phyloP scores from a whole-genome alignment of 1,139 yeast genomes.

The Lodderomyces metapsilosis region DNA sequence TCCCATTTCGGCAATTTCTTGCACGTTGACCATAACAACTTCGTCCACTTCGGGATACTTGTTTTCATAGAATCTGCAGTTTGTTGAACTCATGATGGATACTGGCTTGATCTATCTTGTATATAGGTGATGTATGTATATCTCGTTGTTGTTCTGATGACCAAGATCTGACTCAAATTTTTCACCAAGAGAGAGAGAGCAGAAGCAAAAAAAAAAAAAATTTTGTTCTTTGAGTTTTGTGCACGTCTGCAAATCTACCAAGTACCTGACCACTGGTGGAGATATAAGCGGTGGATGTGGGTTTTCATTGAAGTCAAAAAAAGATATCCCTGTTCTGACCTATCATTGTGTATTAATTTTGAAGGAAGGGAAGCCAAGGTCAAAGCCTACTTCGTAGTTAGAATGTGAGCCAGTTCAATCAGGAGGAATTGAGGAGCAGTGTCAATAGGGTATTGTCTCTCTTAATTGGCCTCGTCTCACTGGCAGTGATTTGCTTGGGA shows the following conservation, averaged over 20 bases:
- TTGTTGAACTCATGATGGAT: constrained; percentile 69
- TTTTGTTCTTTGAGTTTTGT: neutral
- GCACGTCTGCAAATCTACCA: constrained; percentile 2
- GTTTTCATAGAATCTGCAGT: constrained; percentile 96
- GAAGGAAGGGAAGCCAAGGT: too few species aligned
- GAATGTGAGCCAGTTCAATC: too few species aligned
- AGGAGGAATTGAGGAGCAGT: too few species aligned
- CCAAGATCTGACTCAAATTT: constrained; percentile 5
- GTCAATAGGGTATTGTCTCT: too few species aligned
- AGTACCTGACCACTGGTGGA: too few species aligned
- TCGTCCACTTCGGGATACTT: constrained; percentile 99
- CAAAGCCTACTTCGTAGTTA: too few species aligned
- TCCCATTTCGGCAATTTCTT: constrained; percentile 97
- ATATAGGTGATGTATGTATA: neutral
- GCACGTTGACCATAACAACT: constrained; percentile 97
- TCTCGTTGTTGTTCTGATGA: neutral
- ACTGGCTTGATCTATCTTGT: neutral
- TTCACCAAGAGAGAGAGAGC: neutral
- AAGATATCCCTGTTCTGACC: too few species aligned
- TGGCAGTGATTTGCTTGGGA: too few species aligned
- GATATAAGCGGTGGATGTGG: too few species aligned
- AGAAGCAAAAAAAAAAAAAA: constrained; percentile 2
- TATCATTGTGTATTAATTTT: too few species aligned
- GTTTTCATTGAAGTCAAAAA: too few species aligned
- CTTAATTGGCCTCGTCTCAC: too few species aligned